Conservation (phyloP, 2,329 filamentous ascomycete species). For the Phoma herbarum region DNA sequence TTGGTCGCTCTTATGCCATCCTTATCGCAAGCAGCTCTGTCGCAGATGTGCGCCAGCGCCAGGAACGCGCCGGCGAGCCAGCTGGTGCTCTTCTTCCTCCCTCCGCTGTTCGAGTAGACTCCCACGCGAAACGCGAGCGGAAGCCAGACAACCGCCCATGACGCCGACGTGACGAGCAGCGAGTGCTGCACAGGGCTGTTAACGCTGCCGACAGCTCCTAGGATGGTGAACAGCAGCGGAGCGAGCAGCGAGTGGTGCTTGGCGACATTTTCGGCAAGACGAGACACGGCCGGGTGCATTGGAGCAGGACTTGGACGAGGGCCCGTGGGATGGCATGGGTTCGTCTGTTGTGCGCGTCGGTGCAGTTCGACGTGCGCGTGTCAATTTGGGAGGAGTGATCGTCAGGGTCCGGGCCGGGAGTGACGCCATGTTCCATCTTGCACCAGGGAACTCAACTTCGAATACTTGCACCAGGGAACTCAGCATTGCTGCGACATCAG, state of each 20-base stretch:
- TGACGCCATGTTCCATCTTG: conserved; percentile 18
- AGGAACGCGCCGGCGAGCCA: conserved; percentile 56
- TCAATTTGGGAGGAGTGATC: conserved; percentile 15
- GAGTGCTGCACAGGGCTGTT: conserved; percentile 51
- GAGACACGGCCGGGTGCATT: conserved; percentile 50
- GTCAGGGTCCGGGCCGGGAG: conserved; percentile 16
- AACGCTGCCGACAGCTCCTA: conserved; percentile 46
- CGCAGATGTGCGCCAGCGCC: conserved; percentile 55
- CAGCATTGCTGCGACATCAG: not conserved
- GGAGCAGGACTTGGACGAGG: conserved; percentile 40
- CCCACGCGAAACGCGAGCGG: conserved; percentile 46
- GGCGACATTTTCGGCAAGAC: conserved; percentile 44
- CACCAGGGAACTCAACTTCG: not conserved
- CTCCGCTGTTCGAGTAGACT: conserved; percentile 39
- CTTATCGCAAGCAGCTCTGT: conserved; percentile 55
- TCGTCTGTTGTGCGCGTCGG: conserved; percentile 28
- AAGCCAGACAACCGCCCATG: conserved; percentile 55
- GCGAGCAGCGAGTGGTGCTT: conserved; percentile 45
- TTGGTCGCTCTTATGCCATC: conserved; percentile 57
- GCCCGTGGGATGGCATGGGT: conserved; percentile 46
- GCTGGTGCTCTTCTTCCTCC: conserved; percentile 36
- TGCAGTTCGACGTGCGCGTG: conserved; percentile 6
- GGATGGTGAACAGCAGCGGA: conserved; percentile 47
- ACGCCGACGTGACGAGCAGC: conserved; percentile 54
- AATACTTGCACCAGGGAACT: not conserved